These are phyloP conservation scores for Mycena pura DNA, from an alignment of 768 basidiomycete species.

Conservation along the genomic window DNA sequence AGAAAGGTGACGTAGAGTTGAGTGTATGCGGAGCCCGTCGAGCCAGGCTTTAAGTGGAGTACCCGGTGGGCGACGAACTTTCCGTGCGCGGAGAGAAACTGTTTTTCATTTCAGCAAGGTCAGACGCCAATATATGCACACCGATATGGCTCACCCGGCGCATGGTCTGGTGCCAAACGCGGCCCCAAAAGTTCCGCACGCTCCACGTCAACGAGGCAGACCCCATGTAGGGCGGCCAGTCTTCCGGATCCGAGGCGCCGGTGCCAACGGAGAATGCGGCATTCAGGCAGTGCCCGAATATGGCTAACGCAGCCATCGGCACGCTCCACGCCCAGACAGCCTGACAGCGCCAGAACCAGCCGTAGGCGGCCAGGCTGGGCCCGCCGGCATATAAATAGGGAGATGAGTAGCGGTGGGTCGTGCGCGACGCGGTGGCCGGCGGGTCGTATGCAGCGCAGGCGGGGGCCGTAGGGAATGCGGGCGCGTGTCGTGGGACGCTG, in stretches of 20 bases:
- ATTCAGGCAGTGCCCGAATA: not conserved
- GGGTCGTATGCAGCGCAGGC: too few relatives aligned
- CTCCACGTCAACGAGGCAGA: constrained; percentile 11
- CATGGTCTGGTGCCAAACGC: too few relatives aligned
- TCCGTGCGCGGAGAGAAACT: constrained; percentile 19
- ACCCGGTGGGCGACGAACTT: constrained; percentile 11
- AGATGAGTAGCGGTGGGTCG: too few relatives aligned
- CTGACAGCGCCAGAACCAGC: constrained; percentile 7
- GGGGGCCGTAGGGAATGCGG: too few relatives aligned
- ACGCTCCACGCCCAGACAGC: constrained; percentile 1
- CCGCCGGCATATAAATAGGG: constrained; percentile 20
- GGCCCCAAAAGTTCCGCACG: constrained; percentile 18
- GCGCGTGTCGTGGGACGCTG: too few relatives aligned
- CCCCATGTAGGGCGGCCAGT: constrained; percentile 15
- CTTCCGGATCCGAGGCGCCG: constrained; percentile 13
- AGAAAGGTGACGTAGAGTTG: constrained; percentile 35
- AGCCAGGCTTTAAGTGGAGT: constrained; percentile 5
- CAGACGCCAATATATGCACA: too few relatives aligned
- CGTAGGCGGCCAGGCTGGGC: constrained; percentile 8
- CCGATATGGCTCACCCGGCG: too few relatives aligned
- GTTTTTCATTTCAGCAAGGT: too few relatives aligned
- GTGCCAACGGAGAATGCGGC: constrained; percentile 18
- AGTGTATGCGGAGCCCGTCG: constrained; percentile 12
- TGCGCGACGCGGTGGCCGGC: too few relatives aligned
- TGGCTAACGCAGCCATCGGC: not conserved